Evolutionary conservation across 2,329 filamentous ascomycete genomes (phyloP).

Genomic region (Epichloe glyceriae): DNA sequence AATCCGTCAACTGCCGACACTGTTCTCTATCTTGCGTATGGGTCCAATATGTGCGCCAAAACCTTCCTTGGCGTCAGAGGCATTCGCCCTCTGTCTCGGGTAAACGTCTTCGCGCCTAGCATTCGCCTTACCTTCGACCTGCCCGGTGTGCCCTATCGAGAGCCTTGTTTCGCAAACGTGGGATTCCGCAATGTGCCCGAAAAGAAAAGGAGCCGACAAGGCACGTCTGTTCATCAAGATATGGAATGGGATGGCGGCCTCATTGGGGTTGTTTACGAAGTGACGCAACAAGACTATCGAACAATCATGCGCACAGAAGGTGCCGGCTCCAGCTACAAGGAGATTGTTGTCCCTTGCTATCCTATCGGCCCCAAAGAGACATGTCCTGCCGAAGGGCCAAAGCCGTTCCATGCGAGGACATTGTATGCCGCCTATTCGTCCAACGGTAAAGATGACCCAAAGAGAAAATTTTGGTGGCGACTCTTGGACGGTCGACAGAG

Average conservation of each 20-base stretch:
- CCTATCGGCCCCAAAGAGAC: constrained; percentile 44
- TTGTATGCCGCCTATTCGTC: constrained; percentile 55
- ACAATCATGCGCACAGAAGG: constrained; percentile 87
- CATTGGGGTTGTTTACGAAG: constrained; percentile 90
- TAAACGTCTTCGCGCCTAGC: constrained; percentile 71
- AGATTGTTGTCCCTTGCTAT: constrained; percentile 69
- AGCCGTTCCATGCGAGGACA: constrained; percentile 71
- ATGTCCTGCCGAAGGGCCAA: constrained; percentile 48
- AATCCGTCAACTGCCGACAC: constrained; percentile 26
- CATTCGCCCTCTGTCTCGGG: constrained; percentile 66
- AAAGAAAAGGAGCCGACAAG: constrained; percentile 17
- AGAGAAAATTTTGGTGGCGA: constrained; percentile 32
- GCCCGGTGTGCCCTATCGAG: constrained; percentile 69
- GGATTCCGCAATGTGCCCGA: constrained; percentile 42
- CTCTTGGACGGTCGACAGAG: constrained; percentile 36
- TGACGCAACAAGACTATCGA: constrained; percentile 68
- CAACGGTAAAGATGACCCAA: constrained; percentile 16
- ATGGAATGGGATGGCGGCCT: constrained; percentile 63
- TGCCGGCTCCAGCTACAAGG: constrained; percentile 70
- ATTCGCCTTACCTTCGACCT: constrained; percentile 75
- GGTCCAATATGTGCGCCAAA: constrained; percentile 71
- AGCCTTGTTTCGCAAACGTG: constrained; percentile 88
- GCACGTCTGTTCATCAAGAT: constrained; percentile 5
- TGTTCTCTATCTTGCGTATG: constrained; percentile 76
- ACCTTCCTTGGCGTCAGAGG: constrained; percentile 69